Evolutionary conservation across 306 rosid species (phyloP).

Genomic region (Casuarina cunninghamiana): DNA sequence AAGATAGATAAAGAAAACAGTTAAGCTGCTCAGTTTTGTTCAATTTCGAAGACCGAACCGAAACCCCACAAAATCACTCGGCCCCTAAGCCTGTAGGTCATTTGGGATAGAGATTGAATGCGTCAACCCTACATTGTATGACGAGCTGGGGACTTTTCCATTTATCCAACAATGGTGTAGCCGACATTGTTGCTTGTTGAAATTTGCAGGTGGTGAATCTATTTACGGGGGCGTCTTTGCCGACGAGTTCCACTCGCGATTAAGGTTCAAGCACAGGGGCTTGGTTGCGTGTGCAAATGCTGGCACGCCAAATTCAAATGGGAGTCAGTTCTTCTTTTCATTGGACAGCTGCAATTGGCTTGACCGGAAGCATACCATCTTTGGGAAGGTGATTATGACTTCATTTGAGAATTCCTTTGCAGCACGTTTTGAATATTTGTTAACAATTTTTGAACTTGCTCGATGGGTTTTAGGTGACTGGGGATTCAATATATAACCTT

Average conservation of each 20-base stretch:
- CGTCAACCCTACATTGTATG: neutral
- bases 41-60: neutral
- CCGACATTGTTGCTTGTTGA: neutral
- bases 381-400: slow-evolving; percentile 63
- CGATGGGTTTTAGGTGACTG: slow-evolving; percentile 71
- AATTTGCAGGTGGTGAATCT: slow-evolving; percentile 73
- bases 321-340: slow-evolving; percentile 83
- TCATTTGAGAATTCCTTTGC: neutral
- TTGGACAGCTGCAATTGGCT: slow-evolving; percentile 80
- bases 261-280: slow-evolving; percentile 90
- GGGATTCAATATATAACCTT: slow-evolving; percentile 89
- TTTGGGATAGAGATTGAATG: neutral
- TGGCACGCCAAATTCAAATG: slow-evolving; percentile 72
- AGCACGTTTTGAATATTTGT: neutral
- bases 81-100: neutral
- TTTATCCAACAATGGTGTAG: neutral
- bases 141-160: neutral
- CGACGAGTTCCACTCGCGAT: slow-evolving; percentile 89
- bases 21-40: neutral
- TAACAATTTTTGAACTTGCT: slow-evolving; percentile 24
- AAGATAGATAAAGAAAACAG: too few species aligned
- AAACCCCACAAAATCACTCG: neutral
- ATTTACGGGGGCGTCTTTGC: slow-evolving; percentile 72
- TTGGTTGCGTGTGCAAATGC: slow-evolving; percentile 87
- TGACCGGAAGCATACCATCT: slow-evolving; percentile 79